These are phyloP conservation scores for Blastosporella zonata DNA, from an alignment of 1,284 basidiomycete species.

Conservation along the genomic window DNA sequence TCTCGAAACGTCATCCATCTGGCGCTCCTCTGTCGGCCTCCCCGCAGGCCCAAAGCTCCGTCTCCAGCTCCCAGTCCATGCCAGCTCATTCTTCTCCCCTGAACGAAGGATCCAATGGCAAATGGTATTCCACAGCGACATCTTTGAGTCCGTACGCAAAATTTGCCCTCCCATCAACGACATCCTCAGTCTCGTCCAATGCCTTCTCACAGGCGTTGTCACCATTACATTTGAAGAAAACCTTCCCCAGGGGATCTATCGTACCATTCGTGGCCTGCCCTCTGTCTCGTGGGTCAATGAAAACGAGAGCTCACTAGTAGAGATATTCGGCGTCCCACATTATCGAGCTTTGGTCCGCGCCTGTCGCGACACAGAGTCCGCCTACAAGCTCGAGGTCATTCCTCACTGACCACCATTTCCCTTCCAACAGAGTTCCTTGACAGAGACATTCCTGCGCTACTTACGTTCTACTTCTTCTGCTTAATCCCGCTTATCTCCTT, in stretches of 20 bases:
- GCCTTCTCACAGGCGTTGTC: conserved; percentile 76
- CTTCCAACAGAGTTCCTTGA: conserved; percentile 11
- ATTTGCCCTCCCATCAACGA: conserved; percentile 74
- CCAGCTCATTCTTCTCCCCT: conserved; percentile 79
- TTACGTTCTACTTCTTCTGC: conserved; percentile 6
- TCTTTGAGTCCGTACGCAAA: conserved; percentile 75
- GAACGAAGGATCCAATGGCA: conserved; percentile 81
- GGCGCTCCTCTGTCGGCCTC: conserved; percentile 68
- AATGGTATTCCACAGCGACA: conserved; percentile 82
- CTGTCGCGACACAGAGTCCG: conserved; percentile 62
- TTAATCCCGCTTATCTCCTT: conserved; percentile 24
- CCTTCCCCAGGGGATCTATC: conserved; percentile 59
- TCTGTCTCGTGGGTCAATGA: conserved; percentile 69
- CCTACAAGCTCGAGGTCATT: conserved; percentile 67
- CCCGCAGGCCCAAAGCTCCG: conserved; percentile 72
- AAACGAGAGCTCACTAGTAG: conserved; percentile 60
- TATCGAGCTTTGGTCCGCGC: conserved; percentile 70
- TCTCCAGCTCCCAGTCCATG: conserved; percentile 70
- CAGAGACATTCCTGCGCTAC: conserved; percentile 13
- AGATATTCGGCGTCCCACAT: conserved; percentile 69
- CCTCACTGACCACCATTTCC: conserved; percentile 26
- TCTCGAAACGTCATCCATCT: conserved; percentile 72
- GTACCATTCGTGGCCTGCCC: conserved; percentile 75
- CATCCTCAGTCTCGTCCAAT: conserved; percentile 74
- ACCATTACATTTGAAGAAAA: conserved; percentile 73